Evolutionary conservation across 2,329 filamentous ascomycete species (phyloP), one percentile per base, ranked within the genome.

Genomic region (Cryphonectria japonica): DNA sequence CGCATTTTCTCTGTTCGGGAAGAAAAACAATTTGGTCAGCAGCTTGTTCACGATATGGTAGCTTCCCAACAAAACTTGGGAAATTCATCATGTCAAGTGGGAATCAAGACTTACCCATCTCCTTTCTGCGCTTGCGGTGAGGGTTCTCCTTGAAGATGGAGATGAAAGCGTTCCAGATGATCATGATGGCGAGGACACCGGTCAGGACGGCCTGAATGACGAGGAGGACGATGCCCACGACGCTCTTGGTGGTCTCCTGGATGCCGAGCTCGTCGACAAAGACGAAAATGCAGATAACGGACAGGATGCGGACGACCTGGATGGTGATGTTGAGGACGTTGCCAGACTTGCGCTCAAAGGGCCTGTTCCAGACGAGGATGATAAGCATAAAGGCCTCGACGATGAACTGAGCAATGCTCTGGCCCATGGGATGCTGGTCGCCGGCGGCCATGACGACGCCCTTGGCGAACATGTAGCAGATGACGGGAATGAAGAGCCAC

Each of bases 241-340:
- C 89, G 0, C 96, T 98, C 84, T 98, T 94, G 13, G 95, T 98
- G 13, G 95, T 97, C 81, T 98, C 91, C 7, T 90, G 87, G 75
- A 99, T 91, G 70, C 93, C 93, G 68, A 99, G 90, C 82, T 98
- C 92, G 79, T 98, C 92, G 39, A 98, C 95, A 77, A 98, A 99
- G 67, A 98, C 86, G 75, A 99, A 83, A 76, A 98, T 93, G 83
- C 95, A 97, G 69, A 89, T 87, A 8, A 98, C 92, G 0, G 95
- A 98, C 66, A 98, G 83, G 16, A 97, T 92, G 60, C 96, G 93
- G 26, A 98, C 94, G 52, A 93, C 86, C 80, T 97, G 94, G 76
- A 98, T 98, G 78, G 90, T 85, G 77, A 97, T 95, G 83, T 98
- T 98, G 86, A 99, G 94, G 81, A 96, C 89, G 82, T 97, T 97